Conservation (phyloP, 352 stramenopile species). For the Pythium phragmitis region DNA sequence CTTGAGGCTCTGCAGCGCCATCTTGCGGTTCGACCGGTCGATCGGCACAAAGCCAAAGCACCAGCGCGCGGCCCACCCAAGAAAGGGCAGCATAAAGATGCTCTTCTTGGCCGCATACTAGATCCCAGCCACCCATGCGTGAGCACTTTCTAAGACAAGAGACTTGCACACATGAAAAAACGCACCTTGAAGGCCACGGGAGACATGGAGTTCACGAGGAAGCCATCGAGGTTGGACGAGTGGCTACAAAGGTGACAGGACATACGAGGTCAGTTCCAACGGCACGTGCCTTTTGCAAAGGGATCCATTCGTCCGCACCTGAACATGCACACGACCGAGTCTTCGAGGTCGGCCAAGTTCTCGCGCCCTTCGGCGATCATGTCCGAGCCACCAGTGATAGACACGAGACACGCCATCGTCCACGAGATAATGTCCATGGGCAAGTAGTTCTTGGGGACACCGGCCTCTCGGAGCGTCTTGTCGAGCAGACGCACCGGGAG, state of each 20-base stretch:
- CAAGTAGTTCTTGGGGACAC: constrained; percentile 76
- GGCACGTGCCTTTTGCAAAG: no score
- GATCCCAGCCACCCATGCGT: background rate
- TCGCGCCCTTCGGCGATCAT: constrained; percentile 48
- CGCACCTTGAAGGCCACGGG: constrained; percentile 68
- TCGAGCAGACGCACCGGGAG: constrained; percentile 68
- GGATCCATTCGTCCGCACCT: constrained; percentile 34
- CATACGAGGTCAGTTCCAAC: no score
- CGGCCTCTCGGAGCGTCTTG: constrained; percentile 45
- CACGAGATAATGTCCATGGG: constrained; percentile 74
- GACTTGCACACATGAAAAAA: background rate
- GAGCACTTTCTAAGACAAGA: background rate
- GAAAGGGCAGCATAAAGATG: constrained; percentile 75
- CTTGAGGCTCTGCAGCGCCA: constrained; percentile 66
- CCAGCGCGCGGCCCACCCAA: constrained; percentile 75
- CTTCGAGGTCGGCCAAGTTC: constrained; percentile 48
- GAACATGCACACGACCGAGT: constrained; percentile 84
- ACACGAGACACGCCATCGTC: constrained; percentile 52
- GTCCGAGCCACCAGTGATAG: constrained; percentile 50
- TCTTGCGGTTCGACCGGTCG: constrained; percentile 65
- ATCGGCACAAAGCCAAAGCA: constrained; percentile 80
- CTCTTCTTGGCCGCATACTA: constrained; percentile 86
- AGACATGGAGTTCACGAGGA: constrained; percentile 77
- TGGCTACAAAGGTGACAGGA: constrained; percentile 33
- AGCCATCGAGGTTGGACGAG: constrained; percentile 80